Evolutionary conservation across 495 filamentous ascomycete species (phyloP).

Genomic region (Immersiella caudata): DNA sequence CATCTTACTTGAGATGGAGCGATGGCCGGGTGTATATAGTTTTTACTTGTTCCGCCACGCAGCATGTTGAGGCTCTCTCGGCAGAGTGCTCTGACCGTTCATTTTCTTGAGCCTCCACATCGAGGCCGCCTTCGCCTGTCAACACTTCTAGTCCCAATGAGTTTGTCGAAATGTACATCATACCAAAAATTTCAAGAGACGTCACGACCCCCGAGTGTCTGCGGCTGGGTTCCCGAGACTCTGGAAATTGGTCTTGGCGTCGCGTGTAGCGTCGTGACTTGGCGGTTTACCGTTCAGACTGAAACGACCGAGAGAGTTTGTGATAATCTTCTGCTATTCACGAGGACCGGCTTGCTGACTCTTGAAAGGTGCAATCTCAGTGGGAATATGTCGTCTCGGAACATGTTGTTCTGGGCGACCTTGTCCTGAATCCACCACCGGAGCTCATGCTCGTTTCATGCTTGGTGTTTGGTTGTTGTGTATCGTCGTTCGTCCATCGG

Average conservation of each 20-base stretch:
- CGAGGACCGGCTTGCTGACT: conserved; percentile 14
- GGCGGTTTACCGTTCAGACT: conserved; percentile 29
- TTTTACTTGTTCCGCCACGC: not conserved
- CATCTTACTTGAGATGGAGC: not conserved
- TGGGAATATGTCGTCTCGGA: conserved; percentile 8
- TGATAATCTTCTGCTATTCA: conserved; percentile 1
- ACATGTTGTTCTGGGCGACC: conserved; percentile 16
- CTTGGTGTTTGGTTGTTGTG: conserved; percentile 47
- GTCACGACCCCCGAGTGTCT: not conserved
- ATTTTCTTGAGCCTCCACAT: conserved; percentile 3
- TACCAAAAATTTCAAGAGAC: conserved; percentile 1
- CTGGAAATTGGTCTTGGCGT: conserved; percentile 27
- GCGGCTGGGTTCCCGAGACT: conserved; percentile 19
- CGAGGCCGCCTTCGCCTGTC: conserved; percentile 1
- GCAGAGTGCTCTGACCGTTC: conserved; percentile 7
- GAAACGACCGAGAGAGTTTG: conserved; percentile 24
- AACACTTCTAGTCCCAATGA: conserved; percentile 21
- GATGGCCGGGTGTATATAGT: not conserved
- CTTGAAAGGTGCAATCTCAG: conserved; percentile 6
- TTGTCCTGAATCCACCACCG: conserved; percentile 37
- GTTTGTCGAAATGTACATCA: conserved; percentile 20
- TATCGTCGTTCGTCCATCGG: conserved; percentile 50
- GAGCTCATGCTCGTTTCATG: conserved; percentile 49
- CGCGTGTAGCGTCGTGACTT: conserved; percentile 33
- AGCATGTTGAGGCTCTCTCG: conserved; percentile 3